phyloP scores from a whole-genome alignment of 1,284 basidiomycete species.

The Austroboletus novae-zelandiae region DNA sequence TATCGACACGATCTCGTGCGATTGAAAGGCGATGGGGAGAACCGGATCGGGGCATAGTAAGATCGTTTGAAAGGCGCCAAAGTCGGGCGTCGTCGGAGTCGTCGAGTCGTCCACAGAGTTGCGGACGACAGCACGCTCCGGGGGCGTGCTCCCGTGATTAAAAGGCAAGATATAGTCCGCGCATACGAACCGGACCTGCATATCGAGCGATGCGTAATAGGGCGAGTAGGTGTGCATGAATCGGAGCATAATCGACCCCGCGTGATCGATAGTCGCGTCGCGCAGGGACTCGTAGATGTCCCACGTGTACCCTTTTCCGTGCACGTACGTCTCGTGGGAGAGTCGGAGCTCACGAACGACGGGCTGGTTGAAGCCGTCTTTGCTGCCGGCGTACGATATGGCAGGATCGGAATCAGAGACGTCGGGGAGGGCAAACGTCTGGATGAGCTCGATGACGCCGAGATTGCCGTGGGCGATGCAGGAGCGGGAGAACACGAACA shows the following conservation, averaged over 20 bases:
- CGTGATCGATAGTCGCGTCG: constrained; percentile 7
- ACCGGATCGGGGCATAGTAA: constrained; percentile 4
- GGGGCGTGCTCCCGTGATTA: no score
- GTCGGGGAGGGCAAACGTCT: constrained; percentile 20
- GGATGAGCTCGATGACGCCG: constrained; percentile 15
- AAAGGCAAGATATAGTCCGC: constrained; percentile 16
- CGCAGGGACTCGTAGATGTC: constrained; percentile 8
- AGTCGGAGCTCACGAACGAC: constrained; percentile 20
- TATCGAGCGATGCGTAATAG: neutral
- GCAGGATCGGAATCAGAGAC: neutral
- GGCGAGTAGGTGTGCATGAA: constrained; percentile 15
- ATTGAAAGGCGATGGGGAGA: constrained; percentile 10
- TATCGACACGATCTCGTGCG: constrained; percentile 13
- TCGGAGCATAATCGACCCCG: constrained; percentile 17
- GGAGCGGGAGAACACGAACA: constrained; percentile 16
- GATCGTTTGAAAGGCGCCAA: neutral
- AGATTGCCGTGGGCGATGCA: constrained; percentile 9
- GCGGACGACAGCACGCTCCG: no score
- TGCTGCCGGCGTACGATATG: neutral
- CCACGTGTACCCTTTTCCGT: constrained; percentile 1
- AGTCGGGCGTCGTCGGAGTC: neutral
- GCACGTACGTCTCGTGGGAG: constrained; percentile 15
- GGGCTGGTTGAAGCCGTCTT: neutral
- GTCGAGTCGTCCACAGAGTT: neutral
- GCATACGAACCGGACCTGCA: constrained; percentile 10